Conservation (phyloP, 164 flowering plant genomes). For the Cinnamomum chago region DNA sequence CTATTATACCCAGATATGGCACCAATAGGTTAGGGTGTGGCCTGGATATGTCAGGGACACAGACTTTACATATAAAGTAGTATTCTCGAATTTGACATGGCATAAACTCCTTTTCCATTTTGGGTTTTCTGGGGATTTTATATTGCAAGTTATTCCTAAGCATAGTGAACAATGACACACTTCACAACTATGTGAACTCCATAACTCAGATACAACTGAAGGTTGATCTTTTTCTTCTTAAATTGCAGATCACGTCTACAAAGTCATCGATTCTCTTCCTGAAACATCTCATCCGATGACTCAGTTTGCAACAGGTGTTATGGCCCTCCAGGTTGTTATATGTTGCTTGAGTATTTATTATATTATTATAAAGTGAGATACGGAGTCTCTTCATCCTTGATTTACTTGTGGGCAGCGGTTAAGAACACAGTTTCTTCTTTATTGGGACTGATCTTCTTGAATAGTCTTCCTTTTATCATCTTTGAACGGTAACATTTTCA, state of each 20-base stretch:
- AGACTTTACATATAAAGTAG: no score
- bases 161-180: not conserved
- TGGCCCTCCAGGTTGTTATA: conserved; percentile 89
- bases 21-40: no score
- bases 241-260: conserved; percentile 76
- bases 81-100: not conserved
- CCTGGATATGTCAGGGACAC: no score
- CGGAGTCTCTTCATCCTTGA: no score
- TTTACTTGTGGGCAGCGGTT: no score
- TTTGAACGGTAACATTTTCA: not conserved
- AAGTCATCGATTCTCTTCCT: conserved; percentile 81
- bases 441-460: not conserved
- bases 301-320: conserved; percentile 87
- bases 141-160: not conserved
- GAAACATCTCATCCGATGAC: conserved; percentile 94
- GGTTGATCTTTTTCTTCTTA: conserved; percentile 6
- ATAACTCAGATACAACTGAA: not conserved
- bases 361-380: not conserved
- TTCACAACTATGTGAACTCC: not conserved
- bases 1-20: not conserved
- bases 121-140: not conserved
- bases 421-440: not conserved
- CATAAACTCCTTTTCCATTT: not conserved
- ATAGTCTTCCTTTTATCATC: not conserved
- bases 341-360: not conserved